Base-by-base conservation (phyloP, 2,329 filamentous ascomycete genomes). In the Pyrenophora seminiperda region DNA sequence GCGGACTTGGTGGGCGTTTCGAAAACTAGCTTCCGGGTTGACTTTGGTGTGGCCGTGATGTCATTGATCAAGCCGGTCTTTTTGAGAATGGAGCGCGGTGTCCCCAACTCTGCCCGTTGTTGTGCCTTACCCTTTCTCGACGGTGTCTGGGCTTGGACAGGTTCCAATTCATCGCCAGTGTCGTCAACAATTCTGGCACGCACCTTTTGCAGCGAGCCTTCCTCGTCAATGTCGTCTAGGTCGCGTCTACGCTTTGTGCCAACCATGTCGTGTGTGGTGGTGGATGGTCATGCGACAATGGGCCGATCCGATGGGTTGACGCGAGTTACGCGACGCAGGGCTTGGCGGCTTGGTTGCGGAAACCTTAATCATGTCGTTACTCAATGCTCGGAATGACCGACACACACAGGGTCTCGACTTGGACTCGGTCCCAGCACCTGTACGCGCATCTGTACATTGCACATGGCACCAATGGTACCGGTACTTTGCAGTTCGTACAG, bases 11-110 rank as follows among this genome's bases (percentile, higher is more conserved):
- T 64, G 0, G 77, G 75, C 7, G 77, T 79, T 32, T 73, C 71
- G 58, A 80, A 80, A 4, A 79, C 60, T 4, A 80, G 73, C 43
- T 75, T 79, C 13, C 77, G 67, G 31, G 72, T 67, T 3, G 77
- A 78, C 50, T 65, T 74, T 7, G 77, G 77, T 1, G 77, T 79
- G 2, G 61, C 62, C 38, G 62, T 61, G 33, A 57, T 38, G 7
- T 50, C 62, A 41, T 65, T 62, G 7, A 50, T 14, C 7, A 58
- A 36, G 5, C 63, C 59, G 6, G 59, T 47, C 57, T 66, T 71
- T 47, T 71, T 72, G 44, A 72, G 41, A 29, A 71, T 73, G 15
- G 69, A 72, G 31, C 62, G 56, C 4, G 68, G 70, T 6, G 68
- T 72, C 9, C 61, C 67, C 49, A 61, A 54, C 32, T 66, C 67